A percentile compares a stretch with the other conserved stretches of the same genome.
Conservation (phyloP, 139 green algal genomes). For the Picochlorum sp. region DNA sequence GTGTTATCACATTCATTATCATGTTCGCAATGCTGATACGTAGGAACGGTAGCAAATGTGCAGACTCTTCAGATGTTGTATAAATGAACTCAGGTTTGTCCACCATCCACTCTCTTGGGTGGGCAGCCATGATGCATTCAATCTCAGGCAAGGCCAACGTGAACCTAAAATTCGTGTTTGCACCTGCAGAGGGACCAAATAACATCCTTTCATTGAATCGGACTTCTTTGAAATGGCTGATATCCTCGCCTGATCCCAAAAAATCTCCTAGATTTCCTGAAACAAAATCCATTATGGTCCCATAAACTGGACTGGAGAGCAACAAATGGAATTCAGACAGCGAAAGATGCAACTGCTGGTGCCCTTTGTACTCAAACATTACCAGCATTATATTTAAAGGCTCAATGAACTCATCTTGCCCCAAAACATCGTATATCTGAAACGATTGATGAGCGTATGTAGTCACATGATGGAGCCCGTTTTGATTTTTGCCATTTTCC, state of each 20-base stretch:
- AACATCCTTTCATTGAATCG: constrained; percentile 34
- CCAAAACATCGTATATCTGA: neutral
- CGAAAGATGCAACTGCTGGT: constrained; percentile 35
- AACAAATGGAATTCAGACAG: constrained; percentile 12
- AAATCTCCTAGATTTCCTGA: constrained; percentile 35
- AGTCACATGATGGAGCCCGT: too few relatives aligned
- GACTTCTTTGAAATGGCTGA: constrained; percentile 4
- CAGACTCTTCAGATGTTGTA: neutral
- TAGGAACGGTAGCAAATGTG: constrained; percentile 19
- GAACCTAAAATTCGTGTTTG: constrained; percentile 29
- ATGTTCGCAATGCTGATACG: constrained; percentile 9
- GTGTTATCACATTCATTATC: constrained; percentile 30
- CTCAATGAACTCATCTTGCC: neutral
- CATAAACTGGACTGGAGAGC: constrained; percentile 35
- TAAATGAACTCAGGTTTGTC: constrained; percentile 4
- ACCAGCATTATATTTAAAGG: neutral
- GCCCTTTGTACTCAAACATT: constrained; percentile 1
- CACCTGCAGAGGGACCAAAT: constrained; percentile 29
- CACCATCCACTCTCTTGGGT: constrained; percentile 29
- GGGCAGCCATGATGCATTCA: constrained; percentile 28
- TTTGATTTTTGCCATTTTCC: too few relatives aligned
- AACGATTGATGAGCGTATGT: too few relatives aligned
- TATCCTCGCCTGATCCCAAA: neutral
- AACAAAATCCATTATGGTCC: constrained; percentile 30
- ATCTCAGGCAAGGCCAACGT: constrained; percentile 26